phyloP scores from a whole-genome alignment of 306 rosid species.

The Dryas octopetala region DNA sequence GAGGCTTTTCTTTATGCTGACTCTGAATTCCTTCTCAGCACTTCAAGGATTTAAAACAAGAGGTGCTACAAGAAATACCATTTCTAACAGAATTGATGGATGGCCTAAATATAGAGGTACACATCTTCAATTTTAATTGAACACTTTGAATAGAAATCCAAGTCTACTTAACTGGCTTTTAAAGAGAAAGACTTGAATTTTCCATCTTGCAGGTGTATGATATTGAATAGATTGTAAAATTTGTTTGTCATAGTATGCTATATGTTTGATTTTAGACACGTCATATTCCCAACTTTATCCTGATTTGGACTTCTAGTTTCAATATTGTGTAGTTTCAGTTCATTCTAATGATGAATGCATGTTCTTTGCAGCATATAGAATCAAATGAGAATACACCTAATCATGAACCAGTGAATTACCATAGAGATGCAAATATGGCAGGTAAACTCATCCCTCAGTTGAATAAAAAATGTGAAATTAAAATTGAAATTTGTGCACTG shows the following conservation, averaged over 20 bases:
- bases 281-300: too few relatives aligned
- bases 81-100: conserved; percentile 53
- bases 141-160: neutral
- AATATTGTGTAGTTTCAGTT: neutral
- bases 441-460: conserved; percentile 38
- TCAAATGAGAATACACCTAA: conserved; percentile 33
- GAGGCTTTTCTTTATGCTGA: conserved; percentile 27
- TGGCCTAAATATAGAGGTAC: conserved; percentile 54
- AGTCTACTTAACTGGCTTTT: conserved; percentile 1
- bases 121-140: conserved; percentile 21
- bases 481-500: too few relatives aligned
- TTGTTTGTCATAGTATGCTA: too few relatives aligned
- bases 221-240: too few relatives aligned
- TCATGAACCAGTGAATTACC: conserved; percentile 30
- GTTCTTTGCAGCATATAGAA: conserved; percentile 51
- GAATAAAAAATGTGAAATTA: too few relatives aligned
- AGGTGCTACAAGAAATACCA: conserved; percentile 59
- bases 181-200: neutral
- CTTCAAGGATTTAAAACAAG: conserved; percentile 50
- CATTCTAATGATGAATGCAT: conserved; percentile 14
- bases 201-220: too few relatives aligned
- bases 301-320: too few relatives aligned
- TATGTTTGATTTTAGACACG: too few relatives aligned
- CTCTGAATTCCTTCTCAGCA: conserved; percentile 44
- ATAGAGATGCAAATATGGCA: conserved; percentile 36